Evolutionary conservation across 176 grass and related monocot genomes (phyloP), one percentile per base, ranked within the genome.

Genomic region (Luzula sylvatica): DNA sequence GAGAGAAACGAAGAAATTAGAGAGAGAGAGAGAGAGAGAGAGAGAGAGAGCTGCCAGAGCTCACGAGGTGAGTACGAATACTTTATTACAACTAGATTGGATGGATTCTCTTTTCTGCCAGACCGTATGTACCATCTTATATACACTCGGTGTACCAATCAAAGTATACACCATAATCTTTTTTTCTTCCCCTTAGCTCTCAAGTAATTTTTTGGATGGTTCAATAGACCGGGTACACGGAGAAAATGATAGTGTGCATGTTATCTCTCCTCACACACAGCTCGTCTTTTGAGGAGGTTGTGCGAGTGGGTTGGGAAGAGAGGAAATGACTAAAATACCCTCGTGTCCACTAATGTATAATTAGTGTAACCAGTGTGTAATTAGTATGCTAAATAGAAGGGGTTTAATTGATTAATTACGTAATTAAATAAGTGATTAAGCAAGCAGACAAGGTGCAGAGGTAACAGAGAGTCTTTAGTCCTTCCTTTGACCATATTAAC

Each of bases 21-120:
- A 35, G 21, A 24, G 28, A 67, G 18, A 38, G 44, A 46, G 66
- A 12, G 30, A 49, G 42, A 64, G 20, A 32, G 60, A 63, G 52
- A 21, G 54, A 45, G 14, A 11, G 26, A 6, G 44, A 7, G 38
- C 27, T 54, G 53, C 46, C 38, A 30, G 48, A 16, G 72, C 65
- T 88, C 80, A 95, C 89, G 77, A 48, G 83, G 80, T 55, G 77
- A 20, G 76, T 67, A 75, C 44, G 52, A 65, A 55, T 71, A 53
- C 71, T 86, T 78, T 82, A 82, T 79, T 55, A 67, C 84, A 42
- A 71, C 12, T 68, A 64, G 75, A 78, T 87, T 74, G 78, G 75
- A 53, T 65, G 82, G 82, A 79, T 86, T 82, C 77, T 61, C 55
- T 73, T 68, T 48, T 30, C 25, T 41, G 65, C 46, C 38, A 44